Base-by-base conservation (phyloP, 2,329 filamentous ascomycete genomes). In the Falciphora oryzae region DNA sequence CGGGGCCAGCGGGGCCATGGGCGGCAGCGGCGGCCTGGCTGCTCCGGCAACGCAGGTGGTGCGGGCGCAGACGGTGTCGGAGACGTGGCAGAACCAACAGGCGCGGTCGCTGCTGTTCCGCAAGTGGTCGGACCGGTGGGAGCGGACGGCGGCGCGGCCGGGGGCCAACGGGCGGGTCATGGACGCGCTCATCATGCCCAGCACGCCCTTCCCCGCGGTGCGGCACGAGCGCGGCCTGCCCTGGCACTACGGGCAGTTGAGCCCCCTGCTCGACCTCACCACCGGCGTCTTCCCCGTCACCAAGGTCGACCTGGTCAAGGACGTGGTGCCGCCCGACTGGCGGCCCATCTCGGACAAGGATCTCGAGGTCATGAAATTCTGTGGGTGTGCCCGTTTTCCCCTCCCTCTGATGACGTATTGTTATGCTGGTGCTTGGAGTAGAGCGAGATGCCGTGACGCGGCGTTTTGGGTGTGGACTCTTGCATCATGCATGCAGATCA, bases 181-280 rank as follows among this genome's bases (percentile, higher is more conserved):
- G 22, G 75, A 78, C 58, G 68, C 78, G 0, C 67, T 78, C 35
- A 62, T 78, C 14, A 71, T 74, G 2, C 76, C 76, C 1, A 70
- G 72, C 1, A 78, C 74, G 57, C 71, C 76, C 22, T 75, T 76
- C 2, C 74, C 76, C 3, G 77, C 77, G 0, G 70, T 70, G n/a
- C 68, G 67, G 6, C 77, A 78, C 61, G 75, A 78, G 25, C 75
- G 75, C 13, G 71, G 71, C 0, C 68, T 73, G 8, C 88, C 71
- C 78, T 91, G 87, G 86, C 82, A 82, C 1, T 91, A 91, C 68
- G 89, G 86, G 0, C 77, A 81, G 0, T 82, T 87, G 67, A 91
- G 87, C 86, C 91, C 91, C 71, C 69, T 90, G 57, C 80, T 91
- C 1, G 87, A 91, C 72, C 89, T 89, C 72, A 85, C 88, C 0